These are phyloP conservation scores for Haplosporangium sp. DNA, from an alignment of 371 early-diverging fungal species.

Conservation along the genomic window DNA sequence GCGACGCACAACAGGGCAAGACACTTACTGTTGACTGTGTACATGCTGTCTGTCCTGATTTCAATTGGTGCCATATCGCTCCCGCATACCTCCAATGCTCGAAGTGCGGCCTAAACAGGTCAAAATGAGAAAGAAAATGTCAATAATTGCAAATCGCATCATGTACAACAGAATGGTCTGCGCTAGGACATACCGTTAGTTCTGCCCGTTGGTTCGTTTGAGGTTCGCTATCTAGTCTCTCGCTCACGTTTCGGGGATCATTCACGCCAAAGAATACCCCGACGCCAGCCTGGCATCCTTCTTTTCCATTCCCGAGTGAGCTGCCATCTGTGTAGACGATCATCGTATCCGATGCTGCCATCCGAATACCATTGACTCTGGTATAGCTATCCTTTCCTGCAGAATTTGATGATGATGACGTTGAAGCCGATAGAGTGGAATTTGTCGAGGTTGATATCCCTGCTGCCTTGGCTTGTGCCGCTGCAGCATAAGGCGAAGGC, in stretches of 20 bases:
- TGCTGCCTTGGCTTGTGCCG: conserved; percentile 15
- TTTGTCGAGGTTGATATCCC: conserved; percentile 4
- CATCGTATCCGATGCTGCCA: conserved; percentile 27
- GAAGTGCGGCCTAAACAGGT: conserved; percentile 67
- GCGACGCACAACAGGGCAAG: neutral
- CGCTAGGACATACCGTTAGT: conserved; percentile 59
- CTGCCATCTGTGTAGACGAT: conserved; percentile 87
- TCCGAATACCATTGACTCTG: conserved; percentile 18
- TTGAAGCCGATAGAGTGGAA: neutral
- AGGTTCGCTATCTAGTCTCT: conserved; percentile 63
- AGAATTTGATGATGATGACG: neutral
- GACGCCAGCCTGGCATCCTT: conserved; percentile 75
- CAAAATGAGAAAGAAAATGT: neutral
- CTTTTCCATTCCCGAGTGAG: conserved; percentile 72
- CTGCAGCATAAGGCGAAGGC: conserved; percentile 10
- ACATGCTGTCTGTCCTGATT: conserved; percentile 81
- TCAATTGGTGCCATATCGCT: conserved; percentile 46
- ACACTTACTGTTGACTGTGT: conserved; percentile 67
- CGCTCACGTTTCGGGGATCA: conserved; percentile 82
- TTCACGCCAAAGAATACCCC: conserved; percentile 86
- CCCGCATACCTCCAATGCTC: conserved; percentile 70
- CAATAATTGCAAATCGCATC: neutral
- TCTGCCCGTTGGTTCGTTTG: conserved; percentile 94
- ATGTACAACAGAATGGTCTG: neutral
- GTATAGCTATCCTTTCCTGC: conserved; percentile 16